phyloP scores from a whole-genome alignment of 1,139 yeast species.

The Wickerhamomyces sp. region DNA sequence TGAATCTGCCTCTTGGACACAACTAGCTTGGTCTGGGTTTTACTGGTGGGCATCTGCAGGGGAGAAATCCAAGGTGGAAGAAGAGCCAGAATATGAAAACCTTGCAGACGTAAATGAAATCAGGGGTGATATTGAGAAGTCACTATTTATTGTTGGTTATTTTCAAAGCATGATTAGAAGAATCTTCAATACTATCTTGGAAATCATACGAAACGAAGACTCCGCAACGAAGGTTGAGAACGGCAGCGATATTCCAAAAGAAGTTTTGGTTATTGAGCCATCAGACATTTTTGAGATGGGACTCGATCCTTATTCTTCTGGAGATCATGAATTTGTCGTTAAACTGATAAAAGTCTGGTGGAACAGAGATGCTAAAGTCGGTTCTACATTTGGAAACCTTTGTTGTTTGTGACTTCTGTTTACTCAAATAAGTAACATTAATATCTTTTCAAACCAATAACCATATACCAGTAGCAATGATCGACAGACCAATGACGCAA shows the following conservation, averaged over 20 bases:
- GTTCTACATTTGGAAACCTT: conserved; percentile 28
- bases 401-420: conserved; percentile 27
- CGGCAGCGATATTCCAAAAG: conserved; percentile 6
- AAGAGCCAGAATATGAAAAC: conserved; percentile 27
- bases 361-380: conserved; percentile 36
- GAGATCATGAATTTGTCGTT: conserved; percentile 53
- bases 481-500: conserved; percentile 59
- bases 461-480: conserved; percentile 72
- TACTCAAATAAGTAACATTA: no score
- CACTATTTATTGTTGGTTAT: conserved; percentile 42
- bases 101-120: conserved; percentile 24
- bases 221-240: background rate
- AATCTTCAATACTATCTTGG: conserved; percentile 28
- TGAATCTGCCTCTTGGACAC: conserved; percentile 58
- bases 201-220: conserved; percentile 21
- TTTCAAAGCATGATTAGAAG: conserved; percentile 48
- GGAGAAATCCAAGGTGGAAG: conserved; percentile 38
- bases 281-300: conserved; percentile 66
- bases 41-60: conserved; percentile 90
- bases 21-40: conserved; percentile 65
- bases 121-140: conserved; percentile 26
- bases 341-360: conserved; percentile 55
- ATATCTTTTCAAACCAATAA: conserved; percentile 39
- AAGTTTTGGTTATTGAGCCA: conserved; percentile 31
- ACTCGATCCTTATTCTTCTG: conserved; percentile 60